Base-by-base conservation (phyloP, 768 basidiomycete genomes). In the Favolaschia claudopus region DNA sequence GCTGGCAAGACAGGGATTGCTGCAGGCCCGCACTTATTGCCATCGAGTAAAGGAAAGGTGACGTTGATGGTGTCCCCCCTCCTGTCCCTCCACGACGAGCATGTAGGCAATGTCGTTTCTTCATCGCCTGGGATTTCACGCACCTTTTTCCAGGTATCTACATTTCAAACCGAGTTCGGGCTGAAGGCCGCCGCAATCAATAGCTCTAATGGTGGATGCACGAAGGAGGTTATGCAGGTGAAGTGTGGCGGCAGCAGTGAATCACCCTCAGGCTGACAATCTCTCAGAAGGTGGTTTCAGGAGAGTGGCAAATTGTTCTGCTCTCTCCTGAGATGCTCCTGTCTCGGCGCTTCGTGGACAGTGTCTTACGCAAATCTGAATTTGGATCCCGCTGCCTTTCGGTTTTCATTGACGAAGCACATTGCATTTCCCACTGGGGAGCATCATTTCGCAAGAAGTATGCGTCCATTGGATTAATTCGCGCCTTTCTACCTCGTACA, bases 341-440 rank as follows among this genome's bases (percentile, higher is more conserved):
- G 1, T 22, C 57, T 1, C 47, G 57, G 5, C 42, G 49, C 1
- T 58, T 58, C 36, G 39, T 58, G 8, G 57, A 58, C 20, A 49
- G 57, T 0, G 57, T 58, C 2, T 24, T 58, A 2, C 48, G 49
- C 34, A 58, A 58, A 12, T 29, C 49, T 1, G 48, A 36, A 17
- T 58, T 58, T 7, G 57, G 49, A 39, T 29, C 4, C 28, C 13
- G 9, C 22, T 28, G 34, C 45, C 1, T 59, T 20, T 8, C 49
- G 50, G 42, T 13, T 47, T 1, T 25, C 47, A 14, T 59, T 42
- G 50, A 78, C 40, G 74, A 79, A 53, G 74, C 74, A 0, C 77
- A 79, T 46, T 70, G 70, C 51, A 57, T 79, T 1, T 75, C 74
- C 1, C 74, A 76, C 39, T 79, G 76, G 76, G 76, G 76, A 0